Percentiles rank a stretch among this genome's conserved stretches.
Conservation (phyloP, 2,329 filamentous ascomycete genomes). For the Trichothecium sympodiale region DNA sequence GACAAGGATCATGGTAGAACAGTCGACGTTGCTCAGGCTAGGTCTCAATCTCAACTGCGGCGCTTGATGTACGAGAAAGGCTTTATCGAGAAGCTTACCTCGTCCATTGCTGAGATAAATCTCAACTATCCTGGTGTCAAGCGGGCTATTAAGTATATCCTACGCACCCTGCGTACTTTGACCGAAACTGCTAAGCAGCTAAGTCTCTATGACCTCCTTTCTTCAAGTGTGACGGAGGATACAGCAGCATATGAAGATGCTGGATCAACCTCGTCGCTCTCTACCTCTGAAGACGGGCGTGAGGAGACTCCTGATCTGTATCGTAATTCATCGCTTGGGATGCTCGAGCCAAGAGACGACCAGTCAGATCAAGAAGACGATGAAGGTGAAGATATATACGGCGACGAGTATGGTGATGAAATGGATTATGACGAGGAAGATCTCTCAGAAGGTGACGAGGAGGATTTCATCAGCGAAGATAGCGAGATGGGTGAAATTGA, state of each 20-base stretch:
- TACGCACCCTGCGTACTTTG: slow-evolving; percentile 77
- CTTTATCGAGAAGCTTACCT: slow-evolving; percentile 77
- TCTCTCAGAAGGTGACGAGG: slow-evolving; percentile 61
- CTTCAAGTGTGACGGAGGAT: slow-evolving; percentile 51
- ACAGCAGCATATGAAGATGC: slow-evolving; percentile 70
- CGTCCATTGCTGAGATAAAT: slow-evolving; percentile 89
- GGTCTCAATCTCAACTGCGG: slow-evolving; percentile 72
- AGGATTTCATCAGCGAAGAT: slow-evolving; percentile 83
- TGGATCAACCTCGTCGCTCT: slow-evolving; percentile 76
- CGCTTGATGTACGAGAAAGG: slow-evolving; percentile 99
- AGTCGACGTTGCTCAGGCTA: slow-evolving; percentile 26
- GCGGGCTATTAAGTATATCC: slow-evolving; percentile 89
- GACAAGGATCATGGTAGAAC: slow-evolving; percentile 46
- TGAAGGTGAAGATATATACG: slow-evolving; percentile 87
- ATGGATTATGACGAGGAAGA: slow-evolving; percentile 86
- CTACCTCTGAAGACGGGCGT: slow-evolving; percentile 73
- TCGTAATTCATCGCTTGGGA: slow-evolving; percentile 88
- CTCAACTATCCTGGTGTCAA: slow-evolving; percentile 90
- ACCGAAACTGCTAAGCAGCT: slow-evolving; percentile 80
- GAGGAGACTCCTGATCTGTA: slow-evolving; percentile 97
- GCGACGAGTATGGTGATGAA: slow-evolving; percentile 82
- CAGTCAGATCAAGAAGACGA: slow-evolving; percentile 57
- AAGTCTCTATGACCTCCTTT: slow-evolving; percentile 70
- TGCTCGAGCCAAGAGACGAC: slow-evolving; percentile 83
- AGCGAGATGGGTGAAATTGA: slow-evolving; percentile 81